phyloP scores from a whole-genome alignment of 768 basidiomycete genomes.

The Boletus vermiculosoides region DNA sequence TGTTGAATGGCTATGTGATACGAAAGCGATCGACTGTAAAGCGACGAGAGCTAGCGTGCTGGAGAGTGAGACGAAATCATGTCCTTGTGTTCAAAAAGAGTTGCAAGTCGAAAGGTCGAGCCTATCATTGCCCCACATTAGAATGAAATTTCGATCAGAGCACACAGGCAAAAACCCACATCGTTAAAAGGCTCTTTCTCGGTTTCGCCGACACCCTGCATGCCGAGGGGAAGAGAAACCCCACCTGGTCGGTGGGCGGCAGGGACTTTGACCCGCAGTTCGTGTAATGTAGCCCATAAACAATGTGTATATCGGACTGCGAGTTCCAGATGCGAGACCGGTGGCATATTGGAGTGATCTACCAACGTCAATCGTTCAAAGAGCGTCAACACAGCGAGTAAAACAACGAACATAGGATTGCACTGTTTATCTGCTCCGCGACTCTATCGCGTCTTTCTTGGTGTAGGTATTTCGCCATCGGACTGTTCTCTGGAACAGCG shows the following conservation, averaged over 20 bases:
- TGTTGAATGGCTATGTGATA: conserved; percentile 7
- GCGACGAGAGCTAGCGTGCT: neutral
- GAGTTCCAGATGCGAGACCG: conserved; percentile 63
- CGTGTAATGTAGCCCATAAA: conserved; percentile 57
- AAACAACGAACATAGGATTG: conserved; percentile 69
- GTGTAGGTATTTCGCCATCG: conserved; percentile 71
- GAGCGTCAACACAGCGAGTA: neutral
- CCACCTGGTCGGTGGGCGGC: conserved; percentile 41
- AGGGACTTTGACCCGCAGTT: conserved; percentile 45
- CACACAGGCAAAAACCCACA: conserved; percentile 26
- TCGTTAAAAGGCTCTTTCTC: conserved; percentile 38
- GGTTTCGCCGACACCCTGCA: conserved; percentile 22
- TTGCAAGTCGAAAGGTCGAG: conserved; percentile 55
- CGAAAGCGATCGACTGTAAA: conserved; percentile 1
- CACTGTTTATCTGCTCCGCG: conserved; percentile 85
- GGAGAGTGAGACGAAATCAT: conserved; percentile 27
- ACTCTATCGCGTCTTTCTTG: conserved; percentile 76
- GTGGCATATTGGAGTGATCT: conserved; percentile 53
- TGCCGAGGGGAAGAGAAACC: conserved; percentile 43
- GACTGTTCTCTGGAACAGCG: conserved; percentile 71
- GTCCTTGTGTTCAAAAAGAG: conserved; percentile 50
- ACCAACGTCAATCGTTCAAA: conserved; percentile 5
- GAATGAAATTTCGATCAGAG: neutral
- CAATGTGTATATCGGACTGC: conserved; percentile 63
- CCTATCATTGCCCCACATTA: conserved; percentile 22